These are phyloP conservation scores for Microbotryum intermedium DNA, from an alignment of 1,284 basidiomycete genomes.

Conservation along the genomic window DNA sequence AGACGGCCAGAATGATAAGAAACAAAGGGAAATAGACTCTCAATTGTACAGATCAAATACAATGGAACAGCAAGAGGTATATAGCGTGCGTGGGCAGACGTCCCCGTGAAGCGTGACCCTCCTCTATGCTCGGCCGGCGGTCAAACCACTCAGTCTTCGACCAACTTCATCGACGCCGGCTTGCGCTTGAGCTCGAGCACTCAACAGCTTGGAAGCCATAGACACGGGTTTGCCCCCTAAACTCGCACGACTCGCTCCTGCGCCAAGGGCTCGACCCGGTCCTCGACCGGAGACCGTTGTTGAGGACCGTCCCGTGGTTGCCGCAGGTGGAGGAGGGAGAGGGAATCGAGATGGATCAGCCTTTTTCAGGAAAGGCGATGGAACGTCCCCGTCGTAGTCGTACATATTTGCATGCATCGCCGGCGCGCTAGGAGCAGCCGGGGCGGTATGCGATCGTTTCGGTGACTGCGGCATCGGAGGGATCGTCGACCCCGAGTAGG, in stretches of 20 bases:
- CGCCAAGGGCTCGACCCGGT: not conserved
- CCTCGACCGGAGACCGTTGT: not conserved
- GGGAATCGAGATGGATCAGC: conserved; percentile 1
- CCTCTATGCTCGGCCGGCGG: not conserved
- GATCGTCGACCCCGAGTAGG: too few species aligned
- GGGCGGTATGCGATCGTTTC: too few species aligned
- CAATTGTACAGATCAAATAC: too few species aligned
- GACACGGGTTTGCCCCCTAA: conserved; percentile 11
- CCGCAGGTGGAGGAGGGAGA: not conserved
- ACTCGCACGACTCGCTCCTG: not conserved
- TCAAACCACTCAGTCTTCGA: not conserved
- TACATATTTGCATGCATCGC: conserved; percentile 49
- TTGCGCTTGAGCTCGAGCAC: conserved; percentile 11
- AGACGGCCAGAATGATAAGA: too few species aligned
- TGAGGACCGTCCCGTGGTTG: not conserved
- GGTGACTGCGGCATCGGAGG: too few species aligned
- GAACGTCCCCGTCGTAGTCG: conserved; percentile 69
- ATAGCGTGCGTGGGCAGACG: not conserved
- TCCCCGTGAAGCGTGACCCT: not conserved
- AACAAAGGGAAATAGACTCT: too few species aligned
- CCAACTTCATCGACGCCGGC: not conserved
- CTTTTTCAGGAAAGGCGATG: conserved; percentile 65
- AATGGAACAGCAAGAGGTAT: too few species aligned
- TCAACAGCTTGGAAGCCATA: conserved; percentile 13
- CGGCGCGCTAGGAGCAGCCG: too few species aligned